Conservation (phyloP, 768 basidiomycete species). For the Sarcomyxa edulis region DNA sequence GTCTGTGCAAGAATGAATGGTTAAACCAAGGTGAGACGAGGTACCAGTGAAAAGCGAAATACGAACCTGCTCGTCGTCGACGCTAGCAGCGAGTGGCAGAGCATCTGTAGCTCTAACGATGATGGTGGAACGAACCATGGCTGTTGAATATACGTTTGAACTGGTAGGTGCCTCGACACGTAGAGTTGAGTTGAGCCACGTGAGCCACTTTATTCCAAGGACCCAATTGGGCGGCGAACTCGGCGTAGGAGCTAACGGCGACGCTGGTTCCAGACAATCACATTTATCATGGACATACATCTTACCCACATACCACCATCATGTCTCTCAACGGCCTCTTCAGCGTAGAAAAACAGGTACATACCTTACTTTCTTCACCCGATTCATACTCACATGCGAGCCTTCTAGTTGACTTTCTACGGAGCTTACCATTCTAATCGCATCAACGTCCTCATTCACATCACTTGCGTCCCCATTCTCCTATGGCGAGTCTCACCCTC, state of each 20-base stretch:
- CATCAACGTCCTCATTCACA: constrained; percentile 80
- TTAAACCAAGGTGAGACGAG: constrained; percentile 6
- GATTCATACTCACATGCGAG: constrained; percentile 6
- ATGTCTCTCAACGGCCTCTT: constrained; percentile 40
- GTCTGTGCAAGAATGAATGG: constrained; percentile 46
- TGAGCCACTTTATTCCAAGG: neutral
- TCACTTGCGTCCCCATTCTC: constrained; percentile 79
- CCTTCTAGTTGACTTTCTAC: constrained; percentile 78
- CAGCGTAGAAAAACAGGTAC: constrained; percentile 68
- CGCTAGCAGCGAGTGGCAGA: constrained; percentile 89
- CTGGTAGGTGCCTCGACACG: constrained; percentile 3
- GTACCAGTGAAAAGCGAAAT: constrained; percentile 2
- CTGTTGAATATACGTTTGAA: constrained; percentile 2
- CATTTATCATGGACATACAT: too few relatives aligned
- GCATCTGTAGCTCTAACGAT: constrained; percentile 84
- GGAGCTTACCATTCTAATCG: constrained; percentile 87
- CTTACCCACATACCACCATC: constrained; percentile 18
- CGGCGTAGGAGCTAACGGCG: too few relatives aligned
- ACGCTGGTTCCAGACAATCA: too few relatives aligned
- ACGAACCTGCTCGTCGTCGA: constrained; percentile 92
- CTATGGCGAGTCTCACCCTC: constrained; percentile 52
- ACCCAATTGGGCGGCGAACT: too few relatives aligned
- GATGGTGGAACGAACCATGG: constrained; percentile 84
- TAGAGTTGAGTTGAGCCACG: neutral
- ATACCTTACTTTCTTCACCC: constrained; percentile 7